Conservation (phyloP, 2,329 filamentous ascomycete genomes). For the Epichloe glyceriae region DNA sequence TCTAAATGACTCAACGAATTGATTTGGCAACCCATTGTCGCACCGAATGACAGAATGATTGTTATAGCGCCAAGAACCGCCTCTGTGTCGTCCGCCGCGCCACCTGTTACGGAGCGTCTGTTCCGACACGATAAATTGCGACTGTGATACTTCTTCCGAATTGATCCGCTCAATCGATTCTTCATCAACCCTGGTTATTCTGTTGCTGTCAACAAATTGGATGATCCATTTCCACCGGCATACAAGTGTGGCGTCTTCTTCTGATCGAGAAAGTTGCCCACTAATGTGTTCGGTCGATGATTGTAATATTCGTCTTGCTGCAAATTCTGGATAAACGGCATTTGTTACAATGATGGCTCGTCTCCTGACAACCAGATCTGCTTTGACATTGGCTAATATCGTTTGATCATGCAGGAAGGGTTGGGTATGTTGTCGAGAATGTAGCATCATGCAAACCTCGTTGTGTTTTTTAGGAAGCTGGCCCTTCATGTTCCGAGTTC, state of each 20-base stretch:
- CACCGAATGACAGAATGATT: background rate
- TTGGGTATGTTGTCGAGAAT: slow-evolving; percentile 24
- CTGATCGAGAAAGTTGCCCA: slow-evolving; percentile 3
- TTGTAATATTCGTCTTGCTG: slow-evolving; percentile 9
- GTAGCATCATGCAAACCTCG: slow-evolving; percentile 28
- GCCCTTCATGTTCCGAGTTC: slow-evolving; percentile 22
- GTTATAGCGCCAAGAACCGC: slow-evolving; percentile 17
- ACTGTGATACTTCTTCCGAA: slow-evolving; percentile 17
- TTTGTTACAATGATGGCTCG: slow-evolving; percentile 44
- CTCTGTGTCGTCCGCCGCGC: slow-evolving; percentile 16
- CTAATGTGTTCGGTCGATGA: slow-evolving; percentile 12
- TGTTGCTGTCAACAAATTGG: slow-evolving; percentile 12
- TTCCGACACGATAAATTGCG: slow-evolving; percentile 17
- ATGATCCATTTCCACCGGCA: slow-evolving; percentile 36
- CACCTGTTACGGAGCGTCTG: slow-evolving; percentile 21
- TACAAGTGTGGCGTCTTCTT: slow-evolving; percentile 21
- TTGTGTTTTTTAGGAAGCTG: slow-evolving; percentile 27
- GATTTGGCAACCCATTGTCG: background rate
- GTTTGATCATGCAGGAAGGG: slow-evolving; percentile 19
- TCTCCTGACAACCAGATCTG: slow-evolving; percentile 24
- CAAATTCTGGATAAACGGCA: slow-evolving; percentile 27
- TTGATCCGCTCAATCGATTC: slow-evolving; percentile 23
- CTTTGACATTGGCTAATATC: slow-evolving; percentile 27
- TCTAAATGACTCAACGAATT: background rate
- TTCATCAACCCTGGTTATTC: slow-evolving; percentile 17